A percentile compares a stretch with the other conserved stretches of the same genome.
phyloP scores from a whole-genome alignment of 371 early-diverging fungal genomes.

The Mucor irregularis region DNA sequence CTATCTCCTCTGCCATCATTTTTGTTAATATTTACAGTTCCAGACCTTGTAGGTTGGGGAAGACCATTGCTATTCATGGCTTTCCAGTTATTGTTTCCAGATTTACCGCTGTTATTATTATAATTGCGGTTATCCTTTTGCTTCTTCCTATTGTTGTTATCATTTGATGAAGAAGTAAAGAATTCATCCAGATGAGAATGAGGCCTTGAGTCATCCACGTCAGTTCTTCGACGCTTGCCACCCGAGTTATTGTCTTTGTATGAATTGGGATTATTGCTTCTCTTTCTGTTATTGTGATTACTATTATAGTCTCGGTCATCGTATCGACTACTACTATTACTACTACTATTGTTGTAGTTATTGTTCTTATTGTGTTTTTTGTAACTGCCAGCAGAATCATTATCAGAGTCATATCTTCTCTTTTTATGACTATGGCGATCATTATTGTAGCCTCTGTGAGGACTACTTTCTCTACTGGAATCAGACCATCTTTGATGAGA shows the following conservation, averaged over 20 bases:
- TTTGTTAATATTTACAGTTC: slow-evolving; percentile 12
- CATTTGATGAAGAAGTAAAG: neutral
- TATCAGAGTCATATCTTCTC: neutral
- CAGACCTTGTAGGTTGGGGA: slow-evolving; percentile 27
- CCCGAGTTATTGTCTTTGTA: neutral
- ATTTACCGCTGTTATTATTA: neutral
- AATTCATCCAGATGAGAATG: slow-evolving; percentile 1
- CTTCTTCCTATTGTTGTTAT: neutral
- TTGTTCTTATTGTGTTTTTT: neutral
- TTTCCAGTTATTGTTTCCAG: slow-evolving; percentile 28
- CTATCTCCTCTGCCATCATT: neutral
- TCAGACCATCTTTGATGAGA: slow-evolving; percentile 7
- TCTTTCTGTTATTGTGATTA: neutral
- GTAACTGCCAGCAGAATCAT: neutral
- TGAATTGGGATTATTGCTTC: neutral
- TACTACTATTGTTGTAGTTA: neutral
- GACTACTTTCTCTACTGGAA: slow-evolving; percentile 11
- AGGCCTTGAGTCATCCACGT: neutral
- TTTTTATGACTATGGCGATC: neutral
- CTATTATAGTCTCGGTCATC: neutral
- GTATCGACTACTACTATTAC: neutral
- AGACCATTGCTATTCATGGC: slow-evolving; percentile 12
- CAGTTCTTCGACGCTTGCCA: neutral
- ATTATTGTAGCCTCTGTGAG: neutral
- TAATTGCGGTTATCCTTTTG: neutral